Evolutionary conservation across 306 rosid genomes (phyloP).

Genomic region (Ormosia emarginata): DNA sequence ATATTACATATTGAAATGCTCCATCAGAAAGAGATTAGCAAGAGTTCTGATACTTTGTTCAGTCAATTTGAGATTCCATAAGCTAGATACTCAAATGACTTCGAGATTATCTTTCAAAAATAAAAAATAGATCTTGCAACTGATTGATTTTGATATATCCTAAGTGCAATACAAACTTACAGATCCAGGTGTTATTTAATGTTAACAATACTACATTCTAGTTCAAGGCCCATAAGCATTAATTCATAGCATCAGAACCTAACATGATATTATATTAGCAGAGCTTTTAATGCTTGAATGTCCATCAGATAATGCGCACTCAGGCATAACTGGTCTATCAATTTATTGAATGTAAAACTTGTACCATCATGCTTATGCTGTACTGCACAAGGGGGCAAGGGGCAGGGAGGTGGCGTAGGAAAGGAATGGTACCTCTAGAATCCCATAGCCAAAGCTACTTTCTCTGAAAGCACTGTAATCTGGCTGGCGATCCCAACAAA

Average conservation of each 20-base stretch:
- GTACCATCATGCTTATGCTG: not conserved
- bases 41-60: not conserved
- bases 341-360: not conserved
- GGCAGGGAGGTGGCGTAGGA: not conserved
- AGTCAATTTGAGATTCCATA: not conserved
- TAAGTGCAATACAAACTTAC: not conserved
- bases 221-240: not conserved
- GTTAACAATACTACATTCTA: not conserved
- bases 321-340: not conserved
- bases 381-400: not conserved
- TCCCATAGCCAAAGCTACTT: conserved; percentile 81
- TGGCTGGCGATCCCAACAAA: conserved; percentile 79
- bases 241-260: not conserved
- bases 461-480: conserved; percentile 74
- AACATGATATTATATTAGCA: conserved; percentile 14
- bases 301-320: not conserved
- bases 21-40: not conserved
- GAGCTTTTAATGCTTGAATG: not conserved
- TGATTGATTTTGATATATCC: not conserved
- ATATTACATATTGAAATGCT: conserved; percentile 20
- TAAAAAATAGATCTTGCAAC: not conserved
- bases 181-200: not conserved
- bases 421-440: conserved; percentile 55
- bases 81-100: not conserved
- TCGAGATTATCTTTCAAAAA: not conserved